phyloP scores from a whole-genome alignment of 2,329 filamentous ascomycete genomes.

The Calonectria pseudoturangicola region DNA sequence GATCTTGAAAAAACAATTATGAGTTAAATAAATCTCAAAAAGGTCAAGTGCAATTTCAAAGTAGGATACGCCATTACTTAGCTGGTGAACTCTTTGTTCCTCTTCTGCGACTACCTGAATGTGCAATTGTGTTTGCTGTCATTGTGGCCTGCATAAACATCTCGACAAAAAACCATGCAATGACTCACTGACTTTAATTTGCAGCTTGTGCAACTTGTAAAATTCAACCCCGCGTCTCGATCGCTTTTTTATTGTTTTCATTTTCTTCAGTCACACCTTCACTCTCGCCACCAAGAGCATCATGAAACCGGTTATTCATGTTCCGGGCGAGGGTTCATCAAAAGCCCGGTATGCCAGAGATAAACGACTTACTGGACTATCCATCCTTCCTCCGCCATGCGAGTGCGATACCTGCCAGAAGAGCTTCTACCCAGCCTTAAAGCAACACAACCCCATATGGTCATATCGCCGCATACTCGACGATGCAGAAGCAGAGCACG shows the following conservation, averaged over 20 bases:
- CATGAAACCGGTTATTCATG: not conserved
- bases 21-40: too few species aligned
- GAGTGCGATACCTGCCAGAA: constrained; percentile 2
- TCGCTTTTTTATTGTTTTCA: not conserved
- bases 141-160: not conserved
- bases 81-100: too few species aligned
- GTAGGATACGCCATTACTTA: too few species aligned
- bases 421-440: not conserved
- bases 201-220: not conserved
- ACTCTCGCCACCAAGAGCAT: not conserved
- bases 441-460: not conserved
- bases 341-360: not conserved
- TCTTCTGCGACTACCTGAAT: too few species aligned
- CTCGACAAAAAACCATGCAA: not conserved
- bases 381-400: constrained; percentile 1
- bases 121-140: too few species aligned
- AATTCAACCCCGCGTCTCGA: not conserved
- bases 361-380: not conserved
- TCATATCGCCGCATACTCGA: not conserved
- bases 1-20: too few species aligned
- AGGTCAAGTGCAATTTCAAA: too few species aligned
- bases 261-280: not conserved
- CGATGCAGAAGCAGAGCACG: not conserved
- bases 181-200: not conserved
- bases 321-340: not conserved